phyloP scores from a whole-genome alignment of 2,329 filamentous ascomycete genomes.

The Emmonsia crescens region DNA sequence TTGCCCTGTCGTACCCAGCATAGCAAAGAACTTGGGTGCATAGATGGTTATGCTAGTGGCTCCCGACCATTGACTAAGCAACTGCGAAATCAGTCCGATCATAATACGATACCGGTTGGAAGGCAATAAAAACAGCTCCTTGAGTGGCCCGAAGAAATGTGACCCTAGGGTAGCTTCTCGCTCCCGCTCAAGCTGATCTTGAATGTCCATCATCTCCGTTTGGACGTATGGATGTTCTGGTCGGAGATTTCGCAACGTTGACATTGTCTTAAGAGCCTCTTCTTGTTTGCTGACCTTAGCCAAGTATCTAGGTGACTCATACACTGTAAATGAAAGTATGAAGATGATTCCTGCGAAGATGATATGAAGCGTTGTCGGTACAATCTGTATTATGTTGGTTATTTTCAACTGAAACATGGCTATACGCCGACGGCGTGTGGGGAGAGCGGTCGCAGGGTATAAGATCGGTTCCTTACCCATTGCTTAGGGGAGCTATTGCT shows the following conservation, averaged over 20 bases:
- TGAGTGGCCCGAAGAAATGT: slow-evolving; percentile 8
- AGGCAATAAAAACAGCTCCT: slow-evolving; percentile 41
- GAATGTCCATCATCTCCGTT: slow-evolving; percentile 20
- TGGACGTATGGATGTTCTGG: slow-evolving; percentile 34
- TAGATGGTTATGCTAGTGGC: slow-evolving; percentile 61
- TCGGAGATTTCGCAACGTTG: slow-evolving; percentile 35
- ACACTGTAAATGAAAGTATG: slow-evolving; percentile 55
- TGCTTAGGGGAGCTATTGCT: slow-evolving; percentile 32
- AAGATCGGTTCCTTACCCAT: slow-evolving; percentile 36
- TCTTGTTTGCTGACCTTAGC: slow-evolving; percentile 54
- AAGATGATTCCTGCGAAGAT: slow-evolving; percentile 67
- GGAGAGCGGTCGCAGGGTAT: slow-evolving; percentile 2
- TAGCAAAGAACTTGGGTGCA: slow-evolving; percentile 58
- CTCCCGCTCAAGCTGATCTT: slow-evolving; percentile 36
- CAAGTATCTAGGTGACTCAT: slow-evolving; percentile 61
- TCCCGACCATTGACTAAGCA: slow-evolving; percentile 62
- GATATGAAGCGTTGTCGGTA: slow-evolving; percentile 64
- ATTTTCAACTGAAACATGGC: background rate
- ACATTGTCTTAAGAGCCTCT: slow-evolving; percentile 19
- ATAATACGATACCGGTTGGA: slow-evolving; percentile 61
- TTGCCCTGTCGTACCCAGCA: slow-evolving; percentile 57
- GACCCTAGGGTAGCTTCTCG: slow-evolving; percentile 32
- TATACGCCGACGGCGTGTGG: background rate
- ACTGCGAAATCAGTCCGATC: slow-evolving; percentile 53
- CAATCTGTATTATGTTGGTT: slow-evolving; percentile 19